Percentiles rank a stretch among this genome's conserved stretches.
Evolutionary conservation across 371 early-diverging fungal species (phyloP).

Genomic region (Apophysomyces variabilis): DNA sequence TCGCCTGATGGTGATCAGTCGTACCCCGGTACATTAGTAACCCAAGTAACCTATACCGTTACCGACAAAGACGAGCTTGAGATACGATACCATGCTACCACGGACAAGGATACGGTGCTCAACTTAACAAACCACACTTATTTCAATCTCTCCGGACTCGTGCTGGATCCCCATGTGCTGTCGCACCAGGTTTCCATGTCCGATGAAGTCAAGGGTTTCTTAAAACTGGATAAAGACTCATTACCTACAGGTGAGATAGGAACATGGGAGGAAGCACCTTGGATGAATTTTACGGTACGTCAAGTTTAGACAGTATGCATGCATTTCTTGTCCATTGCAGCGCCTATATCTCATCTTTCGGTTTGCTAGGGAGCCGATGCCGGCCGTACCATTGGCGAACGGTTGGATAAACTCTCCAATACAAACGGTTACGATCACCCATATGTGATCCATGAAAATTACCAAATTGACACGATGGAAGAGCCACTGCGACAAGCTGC

Average conservation of each 20-base stretch:
- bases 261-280: conserved; percentile 39
- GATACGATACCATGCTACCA: conserved; percentile 42
- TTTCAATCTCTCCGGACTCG: conserved; percentile 58
- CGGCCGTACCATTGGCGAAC: conserved; percentile 46
- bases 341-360: no score
- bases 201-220: conserved; percentile 48
- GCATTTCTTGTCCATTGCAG: background rate
- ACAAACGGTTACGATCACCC: conserved; percentile 70
- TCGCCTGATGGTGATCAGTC: conserved; percentile 53
- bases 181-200: conserved; percentile 59
- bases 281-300: conserved; percentile 64
- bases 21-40: conserved; percentile 48
- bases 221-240: conserved; percentile 57
- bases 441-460: conserved; percentile 55
- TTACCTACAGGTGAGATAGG: conserved; percentile 71
- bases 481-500: conserved; percentile 51
- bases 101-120: conserved; percentile 38
- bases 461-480: conserved; percentile 36
- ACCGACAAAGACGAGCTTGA: conserved; percentile 36
- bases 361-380: conserved; percentile 36
- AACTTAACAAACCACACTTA: conserved; percentile 52
- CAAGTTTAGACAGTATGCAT: conserved; percentile 11
- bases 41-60: conserved; percentile 48
- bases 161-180: conserved; percentile 41
- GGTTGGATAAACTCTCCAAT: conserved; percentile 40